phyloP scores from a whole-genome alignment of 495 filamentous ascomycete genomes.

The Elasticomyces elasticus region DNA sequence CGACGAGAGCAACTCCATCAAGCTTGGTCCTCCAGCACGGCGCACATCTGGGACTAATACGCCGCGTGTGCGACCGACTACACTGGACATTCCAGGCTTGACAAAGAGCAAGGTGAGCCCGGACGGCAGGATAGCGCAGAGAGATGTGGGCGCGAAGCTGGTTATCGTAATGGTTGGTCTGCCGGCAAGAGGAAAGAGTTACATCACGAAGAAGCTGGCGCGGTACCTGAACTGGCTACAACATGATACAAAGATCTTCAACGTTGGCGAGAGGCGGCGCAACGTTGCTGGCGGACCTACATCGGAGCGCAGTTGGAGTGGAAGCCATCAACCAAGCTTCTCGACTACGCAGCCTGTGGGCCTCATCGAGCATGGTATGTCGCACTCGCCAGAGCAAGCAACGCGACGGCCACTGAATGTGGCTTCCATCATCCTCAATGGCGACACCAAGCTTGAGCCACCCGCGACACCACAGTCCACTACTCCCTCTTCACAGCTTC shows the following conservation, averaged over 20 bases:
- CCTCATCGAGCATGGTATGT: slow-evolving; percentile 19
- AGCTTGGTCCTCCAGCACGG: slow-evolving; percentile 27
- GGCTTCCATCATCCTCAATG: slow-evolving; percentile 32
- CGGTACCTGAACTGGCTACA: slow-evolving; percentile 96
- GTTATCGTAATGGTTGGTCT: slow-evolving; percentile 98
- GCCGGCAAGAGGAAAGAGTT: slow-evolving; percentile 90
- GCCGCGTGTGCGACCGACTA: slow-evolving; percentile 40
- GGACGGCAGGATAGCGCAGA: slow-evolving; percentile 80
- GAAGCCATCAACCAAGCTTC: slow-evolving; percentile 1
- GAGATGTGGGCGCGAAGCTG: slow-evolving; percentile 89
- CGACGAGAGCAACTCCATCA: slow-evolving; percentile 24
- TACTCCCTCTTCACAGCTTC: background rate
- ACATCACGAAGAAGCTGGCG: slow-evolving; percentile 95
- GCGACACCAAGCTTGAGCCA: slow-evolving; percentile 25
- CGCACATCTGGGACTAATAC: slow-evolving; percentile 46
- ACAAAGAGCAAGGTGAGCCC: slow-evolving; percentile 90
- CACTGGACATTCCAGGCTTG: slow-evolving; percentile 49
- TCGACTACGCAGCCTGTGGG: slow-evolving; percentile 24
- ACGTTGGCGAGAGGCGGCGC: slow-evolving; percentile 84
- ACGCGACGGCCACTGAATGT: slow-evolving; percentile 9
- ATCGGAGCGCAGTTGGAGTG: slow-evolving; percentile 17
- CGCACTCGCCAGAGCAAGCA: background rate
- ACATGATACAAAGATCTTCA: slow-evolving; percentile 91
- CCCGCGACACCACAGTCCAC: slow-evolving; percentile 9
- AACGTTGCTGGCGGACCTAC: slow-evolving; percentile 56